A percentile compares a stretch with the other conserved stretches of the same genome.
These are phyloP conservation scores for Discostella pseudostelligera DNA, from an alignment of 108 stramenopile genomes.

Conservation along the genomic window DNA sequence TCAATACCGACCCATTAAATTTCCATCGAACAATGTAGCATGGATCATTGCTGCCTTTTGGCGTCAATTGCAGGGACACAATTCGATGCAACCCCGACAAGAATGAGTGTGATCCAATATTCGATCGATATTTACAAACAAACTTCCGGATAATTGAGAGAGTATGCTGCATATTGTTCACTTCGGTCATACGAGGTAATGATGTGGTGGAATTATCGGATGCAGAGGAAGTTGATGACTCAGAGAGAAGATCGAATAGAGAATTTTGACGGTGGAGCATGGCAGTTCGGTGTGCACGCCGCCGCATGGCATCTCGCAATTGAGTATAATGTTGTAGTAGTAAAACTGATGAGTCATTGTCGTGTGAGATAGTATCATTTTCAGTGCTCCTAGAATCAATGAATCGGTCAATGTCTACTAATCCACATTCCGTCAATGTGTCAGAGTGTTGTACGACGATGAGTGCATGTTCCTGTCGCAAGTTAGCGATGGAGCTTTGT, in stretches of 20 bases:
- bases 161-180: slow-evolving; percentile 15
- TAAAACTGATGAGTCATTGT: not conserved
- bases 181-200: slow-evolving; percentile 16
- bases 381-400: not conserved
- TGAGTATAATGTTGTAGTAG: slow-evolving; percentile 31
- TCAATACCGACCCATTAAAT: slow-evolving; percentile 40
- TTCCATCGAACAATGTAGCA: slow-evolving; percentile 38
- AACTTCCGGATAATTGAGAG: slow-evolving; percentile 26
- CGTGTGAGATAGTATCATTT: slow-evolving; percentile 1
- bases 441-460: slow-evolving; percentile 11
- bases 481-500: slow-evolving; percentile 16
- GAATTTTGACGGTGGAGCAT: slow-evolving; percentile 39
- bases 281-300: slow-evolving; percentile 27
- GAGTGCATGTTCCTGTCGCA: slow-evolving; percentile 28
- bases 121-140: slow-evolving; percentile 35
- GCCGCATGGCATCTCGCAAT: slow-evolving; percentile 38
- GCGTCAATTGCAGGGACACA: slow-evolving; percentile 25
- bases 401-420: slow-evolving; percentile 31
- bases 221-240: slow-evolving; percentile 1
- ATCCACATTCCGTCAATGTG: slow-evolving; percentile 39
- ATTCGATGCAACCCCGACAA: slow-evolving; percentile 42
- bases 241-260: slow-evolving; percentile 27
- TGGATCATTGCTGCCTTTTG: slow-evolving; percentile 14
- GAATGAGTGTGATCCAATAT: slow-evolving; percentile 46
- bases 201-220: not conserved